Evolutionary conservation across 2,329 filamentous ascomycete species (phyloP).

Genomic region (Aphanocladium album): DNA sequence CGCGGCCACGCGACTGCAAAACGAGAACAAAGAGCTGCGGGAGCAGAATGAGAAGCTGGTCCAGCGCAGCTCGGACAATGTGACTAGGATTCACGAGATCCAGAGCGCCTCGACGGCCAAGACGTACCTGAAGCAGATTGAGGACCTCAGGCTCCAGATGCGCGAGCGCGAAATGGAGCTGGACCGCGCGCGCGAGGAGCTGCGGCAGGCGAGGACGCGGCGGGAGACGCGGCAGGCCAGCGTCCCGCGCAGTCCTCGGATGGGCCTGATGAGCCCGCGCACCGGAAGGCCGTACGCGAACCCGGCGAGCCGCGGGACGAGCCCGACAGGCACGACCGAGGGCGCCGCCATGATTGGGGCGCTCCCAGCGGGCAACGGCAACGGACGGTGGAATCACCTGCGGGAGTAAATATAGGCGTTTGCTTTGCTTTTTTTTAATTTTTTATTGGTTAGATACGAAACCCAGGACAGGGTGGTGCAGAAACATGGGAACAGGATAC

Average conservation of each 20-base stretch:
- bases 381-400: slow-evolving; percentile 40
- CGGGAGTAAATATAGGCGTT: slow-evolving; percentile 28
- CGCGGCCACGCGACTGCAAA: slow-evolving; percentile 37
- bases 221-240: slow-evolving; percentile 53
- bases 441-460: not conserved
- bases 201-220: slow-evolving; percentile 43
- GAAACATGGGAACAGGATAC: not conserved
- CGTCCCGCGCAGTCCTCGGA: slow-evolving; percentile 53
- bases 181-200: slow-evolving; percentile 42
- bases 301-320: slow-evolving; percentile 44
- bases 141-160: slow-evolving; percentile 37
- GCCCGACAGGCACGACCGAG: slow-evolving; percentile 36
- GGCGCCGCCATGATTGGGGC: slow-evolving; percentile 18
- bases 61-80: slow-evolving; percentile 39
- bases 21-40: slow-evolving; percentile 43
- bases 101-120: slow-evolving; percentile 34
- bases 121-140: slow-evolving; percentile 33
- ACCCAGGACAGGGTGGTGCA: not conserved
- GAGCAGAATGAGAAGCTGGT: slow-evolving; percentile 35
- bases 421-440: slow-evolving; percentile 5
- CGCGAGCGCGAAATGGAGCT: slow-evolving; percentile 51
- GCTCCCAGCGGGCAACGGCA: slow-evolving; percentile 27
- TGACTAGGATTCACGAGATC: slow-evolving; percentile 42
- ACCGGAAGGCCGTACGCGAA: slow-evolving; percentile 24
- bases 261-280: slow-evolving; percentile 49